Conservation (phyloP, 352 stramenopile species). For the Pelagophyceae sp. region DNA sequence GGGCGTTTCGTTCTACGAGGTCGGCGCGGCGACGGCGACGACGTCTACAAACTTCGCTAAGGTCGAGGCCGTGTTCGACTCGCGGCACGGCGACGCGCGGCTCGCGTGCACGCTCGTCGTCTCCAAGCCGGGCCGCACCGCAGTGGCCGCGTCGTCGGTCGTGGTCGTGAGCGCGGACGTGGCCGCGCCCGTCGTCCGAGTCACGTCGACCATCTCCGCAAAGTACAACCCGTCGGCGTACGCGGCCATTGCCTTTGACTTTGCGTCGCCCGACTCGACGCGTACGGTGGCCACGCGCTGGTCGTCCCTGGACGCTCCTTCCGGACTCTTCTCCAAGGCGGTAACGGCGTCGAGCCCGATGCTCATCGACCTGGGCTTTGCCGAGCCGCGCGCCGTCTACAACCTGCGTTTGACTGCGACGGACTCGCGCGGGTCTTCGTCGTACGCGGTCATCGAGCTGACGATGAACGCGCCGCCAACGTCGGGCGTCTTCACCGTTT, state of each 20-base stretch:
- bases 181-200: too few relatives aligned
- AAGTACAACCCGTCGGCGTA: slow-evolving; percentile 11
- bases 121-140: neutral
- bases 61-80: neutral
- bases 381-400: neutral
- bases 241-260: neutral
- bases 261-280: too few relatives aligned
- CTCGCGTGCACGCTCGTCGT: too few relatives aligned
- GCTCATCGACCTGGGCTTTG: neutral
- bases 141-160: neutral
- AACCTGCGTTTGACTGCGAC: neutral
- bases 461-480: neutral
- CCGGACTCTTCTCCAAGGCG: neutral
- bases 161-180: too few relatives aligned
- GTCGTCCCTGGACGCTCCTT: neutral
- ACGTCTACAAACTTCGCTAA: too few relatives aligned
- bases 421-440: neutral
- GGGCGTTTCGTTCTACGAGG: neutral
- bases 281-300: neutral
- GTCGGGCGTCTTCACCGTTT: neutral
- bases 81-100: too few relatives aligned
- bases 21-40: too few relatives aligned
- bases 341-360: neutral
- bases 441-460: neutral
- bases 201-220: neutral